Percentiles rank a stretch among this genome's conserved stretches.
Conservation (phyloP, 305 asterid species). For the Fraxinus latifolia region DNA sequence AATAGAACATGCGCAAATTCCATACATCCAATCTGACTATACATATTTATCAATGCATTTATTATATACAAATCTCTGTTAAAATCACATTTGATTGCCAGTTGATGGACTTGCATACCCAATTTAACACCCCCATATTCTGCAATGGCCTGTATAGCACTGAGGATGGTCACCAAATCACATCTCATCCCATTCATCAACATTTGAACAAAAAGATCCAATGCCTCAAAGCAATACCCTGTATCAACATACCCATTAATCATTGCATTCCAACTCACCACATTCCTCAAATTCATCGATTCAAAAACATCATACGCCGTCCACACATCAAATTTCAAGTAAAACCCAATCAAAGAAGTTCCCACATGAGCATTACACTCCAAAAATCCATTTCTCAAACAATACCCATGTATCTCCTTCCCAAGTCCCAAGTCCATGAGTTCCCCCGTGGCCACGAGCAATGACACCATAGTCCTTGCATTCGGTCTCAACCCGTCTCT, state of each 20-base stretch:
- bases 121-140: slow-evolving; percentile 12
- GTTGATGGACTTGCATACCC: slow-evolving; percentile 34
- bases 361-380: slow-evolving; percentile 20
- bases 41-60: slow-evolving; percentile 28
- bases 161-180: slow-evolving; percentile 29
- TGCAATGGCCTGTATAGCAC: slow-evolving; percentile 31
- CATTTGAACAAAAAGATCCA: slow-evolving; percentile 22
- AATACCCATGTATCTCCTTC: slow-evolving; percentile 32
- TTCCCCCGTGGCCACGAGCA: slow-evolving; percentile 28
- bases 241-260: slow-evolving; percentile 28
- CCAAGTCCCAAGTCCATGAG: slow-evolving; percentile 29
- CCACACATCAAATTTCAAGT: slow-evolving; percentile 16
- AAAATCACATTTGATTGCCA: slow-evolving; percentile 21
- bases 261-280: slow-evolving; percentile 29
- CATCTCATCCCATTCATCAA: slow-evolving; percentile 20
- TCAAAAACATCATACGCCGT: slow-evolving; percentile 15
- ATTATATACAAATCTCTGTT: slow-evolving; percentile 15
- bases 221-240: slow-evolving; percentile 13
- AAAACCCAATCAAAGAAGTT: slow-evolving; percentile 29
- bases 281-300: slow-evolving; percentile 13
- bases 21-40: slow-evolving; percentile 21
- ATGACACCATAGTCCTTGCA: background rate
- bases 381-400: slow-evolving; percentile 27
- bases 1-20: slow-evolving; percentile 23
- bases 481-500: slow-evolving; percentile 30